Evolutionary conservation across 176 grass and related monocot genomes (phyloP), one percentile per base, ranked within the genome.

Genomic region (Pontederia paniculata): DNA sequence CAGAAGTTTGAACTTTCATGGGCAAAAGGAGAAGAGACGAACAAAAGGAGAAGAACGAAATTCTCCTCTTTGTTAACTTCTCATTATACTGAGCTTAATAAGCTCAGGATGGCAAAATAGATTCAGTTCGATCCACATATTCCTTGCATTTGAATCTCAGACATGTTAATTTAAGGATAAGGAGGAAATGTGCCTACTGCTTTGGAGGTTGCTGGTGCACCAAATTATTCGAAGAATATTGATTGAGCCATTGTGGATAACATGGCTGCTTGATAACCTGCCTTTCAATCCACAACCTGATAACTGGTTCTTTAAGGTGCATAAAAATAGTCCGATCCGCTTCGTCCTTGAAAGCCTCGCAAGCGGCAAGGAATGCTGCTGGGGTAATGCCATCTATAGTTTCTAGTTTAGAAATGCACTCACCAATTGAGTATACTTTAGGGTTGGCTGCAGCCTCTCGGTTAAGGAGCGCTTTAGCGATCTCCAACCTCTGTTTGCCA

Each of bases 361-460:
- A 75, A 50, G 42, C 72, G 0, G 60, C 50, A 58, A 75, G 63
- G 67, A 75, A 75, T n/a, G 52, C 72, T 47, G 66, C 60, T 17
- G 62, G 18, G 5, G 72, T 57, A 18, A 75, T 47, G 54, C 67
- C 67, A 8, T 52, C 44, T 21, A 75, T 19, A 16, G 72, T 67
- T 55, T 67, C 67, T 14, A 75, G 62, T 47, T 75, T 75, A 43
- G 23, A 54, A 22, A 75, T 75, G 62, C 72, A 75, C 52, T 67
- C 62, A 42, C 67, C 72, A 19, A 65, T 60, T 12, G 62, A 75
- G 44, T 51, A 67, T 15, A 47, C 25, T n/a, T 75, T 66, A 9
- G 21, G 18, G 19, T 22, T 48, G 22, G 51, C 45, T 43, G 61
- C 64, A 20, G 58, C 12, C 15, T 75, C 52, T 56, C 58, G 60